These are phyloP conservation scores for Anaeramoeba flamelloides DNA, from an alignment of 78 protist genomes.

Conservation along the genomic window DNA sequence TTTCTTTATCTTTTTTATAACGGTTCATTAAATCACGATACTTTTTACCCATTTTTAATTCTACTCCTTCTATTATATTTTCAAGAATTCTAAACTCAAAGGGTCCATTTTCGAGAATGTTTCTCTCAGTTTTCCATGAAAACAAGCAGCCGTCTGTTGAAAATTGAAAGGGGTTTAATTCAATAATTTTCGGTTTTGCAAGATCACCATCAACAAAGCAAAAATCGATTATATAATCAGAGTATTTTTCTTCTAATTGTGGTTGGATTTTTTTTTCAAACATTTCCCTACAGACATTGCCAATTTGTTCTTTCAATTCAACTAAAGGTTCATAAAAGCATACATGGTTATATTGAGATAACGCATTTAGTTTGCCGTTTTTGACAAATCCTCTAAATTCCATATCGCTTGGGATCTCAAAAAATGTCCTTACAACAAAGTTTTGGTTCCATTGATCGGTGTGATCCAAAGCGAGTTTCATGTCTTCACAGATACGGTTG, in stretches of 20 bases:
- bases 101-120: too few species aligned
- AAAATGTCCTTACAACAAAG: constrained; percentile 9
- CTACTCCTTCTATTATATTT: too few species aligned
- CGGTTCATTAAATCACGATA: too few species aligned
- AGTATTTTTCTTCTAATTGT: background rate
- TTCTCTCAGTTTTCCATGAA: background rate
- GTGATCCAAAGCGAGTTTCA: constrained; percentile 7
- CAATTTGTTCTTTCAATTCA: background rate
- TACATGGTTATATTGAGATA: constrained; percentile 20
- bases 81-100: too few species aligned
- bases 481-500: constrained; percentile 6
- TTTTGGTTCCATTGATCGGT: constrained; percentile 8
- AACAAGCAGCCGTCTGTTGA: constrained; percentile 9
- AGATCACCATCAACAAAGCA: background rate
- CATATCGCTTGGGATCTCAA: constrained; percentile 18
- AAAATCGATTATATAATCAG: constrained; percentile 12
- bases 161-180: constrained; percentile 15
- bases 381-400: constrained; percentile 23
- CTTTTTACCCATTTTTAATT: too few species aligned
- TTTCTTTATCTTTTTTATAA: too few species aligned
- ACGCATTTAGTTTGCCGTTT: background rate
- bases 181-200: constrained; percentile 5
- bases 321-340: background rate
- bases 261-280: background rate
- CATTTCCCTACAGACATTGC: background rate